Evolutionary conservation across 2,329 filamentous ascomycete genomes (phyloP).

Genomic region (Botrytis squamosa): DNA sequence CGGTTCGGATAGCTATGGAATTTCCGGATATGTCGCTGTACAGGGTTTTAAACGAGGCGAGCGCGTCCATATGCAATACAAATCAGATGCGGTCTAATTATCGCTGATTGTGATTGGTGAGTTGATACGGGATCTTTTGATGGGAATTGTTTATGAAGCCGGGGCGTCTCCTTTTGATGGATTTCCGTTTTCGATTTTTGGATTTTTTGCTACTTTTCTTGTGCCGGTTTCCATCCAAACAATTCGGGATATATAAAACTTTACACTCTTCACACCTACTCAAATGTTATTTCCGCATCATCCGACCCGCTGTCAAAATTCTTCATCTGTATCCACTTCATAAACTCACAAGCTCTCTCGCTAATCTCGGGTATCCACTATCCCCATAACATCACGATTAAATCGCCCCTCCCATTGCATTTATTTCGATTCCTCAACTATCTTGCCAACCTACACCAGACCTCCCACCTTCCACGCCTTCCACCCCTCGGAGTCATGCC

Average conservation of each 20-base stretch:
- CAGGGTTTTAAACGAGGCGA: not conserved
- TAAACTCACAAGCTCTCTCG: not conserved
- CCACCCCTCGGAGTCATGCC: not conserved
- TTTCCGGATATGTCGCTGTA: not conserved
- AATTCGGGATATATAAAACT: not conserved
- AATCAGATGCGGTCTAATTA: not conserved
- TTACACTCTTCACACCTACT: not conserved
- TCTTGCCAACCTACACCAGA: no score
- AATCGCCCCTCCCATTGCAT: not conserved
- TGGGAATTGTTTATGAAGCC: not conserved
- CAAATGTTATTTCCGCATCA: no score
- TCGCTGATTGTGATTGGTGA: not conserved
- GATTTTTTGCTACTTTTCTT: not conserved
- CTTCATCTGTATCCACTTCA: not conserved
- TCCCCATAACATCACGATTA: not conserved
- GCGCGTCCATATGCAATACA: not conserved
- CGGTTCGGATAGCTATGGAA: not conserved
- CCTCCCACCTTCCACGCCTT: not conserved
- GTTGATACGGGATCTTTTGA: not conserved
- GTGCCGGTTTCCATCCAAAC: not conserved
- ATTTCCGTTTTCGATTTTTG: not conserved
- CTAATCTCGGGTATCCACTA: not conserved
- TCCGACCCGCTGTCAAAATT: not conserved
- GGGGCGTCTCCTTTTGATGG: not conserved
- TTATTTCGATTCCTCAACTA: not conserved